Evolutionary conservation across 2,329 filamentous ascomycete species (phyloP), one percentile per base, ranked within the genome.

Genomic region (Botrytis elliptica): DNA sequence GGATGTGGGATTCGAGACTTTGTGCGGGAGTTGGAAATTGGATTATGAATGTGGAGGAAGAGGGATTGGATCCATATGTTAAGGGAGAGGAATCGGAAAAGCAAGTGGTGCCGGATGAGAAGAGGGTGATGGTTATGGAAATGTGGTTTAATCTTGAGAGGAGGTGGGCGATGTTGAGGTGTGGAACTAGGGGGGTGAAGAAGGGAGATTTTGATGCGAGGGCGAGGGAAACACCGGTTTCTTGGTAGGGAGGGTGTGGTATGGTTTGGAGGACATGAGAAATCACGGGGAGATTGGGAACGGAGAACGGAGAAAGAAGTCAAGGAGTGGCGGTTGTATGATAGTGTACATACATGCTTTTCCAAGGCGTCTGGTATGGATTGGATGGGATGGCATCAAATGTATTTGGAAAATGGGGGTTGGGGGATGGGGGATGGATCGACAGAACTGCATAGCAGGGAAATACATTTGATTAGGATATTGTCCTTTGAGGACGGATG

Each of bases 41-140:
- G 79, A 77, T 80, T 40, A 78, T 80, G 77, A 73, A 77, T 14
- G 82, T 92, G 72, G 64, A 80, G 69, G 79, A 80, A 65, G 76
- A 76, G 49, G 76, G 66, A 3, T 42, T 80, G 46, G 66, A 38
- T 59, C 55, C 40, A 4, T 80, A 74, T 84, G 89, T 71, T 88
- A 91, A 81, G 87, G 87, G 60, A 88, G 91, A 84, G 89, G 88
- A 88, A 87, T 91, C 72, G 9, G 73, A 73, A 6, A 70, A 42
- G 10, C 74, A 78, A 62, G 57, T 76, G 9, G 77, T 80, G 36
- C 63, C 66, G 8, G 75, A 75, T n/a, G 75, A 77, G 33, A 77
- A 73, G 66, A 78, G 80, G 46, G 77, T 81, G 1, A 81, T 81
- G 79, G 78, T 81, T 14, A 80, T 79, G 72, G 78, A 79, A 74